A percentile compares a stretch with the other conserved stretches of the same genome.
Conservation (phyloP, 805 yeast genomes). For the Wickerhamiella nectarea region DNA sequence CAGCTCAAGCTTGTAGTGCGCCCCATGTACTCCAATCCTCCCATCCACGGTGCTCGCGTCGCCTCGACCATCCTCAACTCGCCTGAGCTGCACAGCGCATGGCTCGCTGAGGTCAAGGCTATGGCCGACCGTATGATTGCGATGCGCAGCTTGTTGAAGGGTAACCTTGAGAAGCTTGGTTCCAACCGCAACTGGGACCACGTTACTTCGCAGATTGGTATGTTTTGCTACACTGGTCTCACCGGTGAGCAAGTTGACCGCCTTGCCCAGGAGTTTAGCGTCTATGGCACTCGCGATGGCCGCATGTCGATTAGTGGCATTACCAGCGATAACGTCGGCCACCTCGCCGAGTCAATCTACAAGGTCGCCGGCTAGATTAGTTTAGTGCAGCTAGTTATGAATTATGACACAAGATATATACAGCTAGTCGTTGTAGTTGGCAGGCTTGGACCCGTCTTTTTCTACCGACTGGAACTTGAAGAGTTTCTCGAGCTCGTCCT, state of each 20-base stretch:
- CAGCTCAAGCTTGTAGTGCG: constrained; percentile 68
- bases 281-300: constrained; percentile 82
- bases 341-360: constrained; percentile 30
- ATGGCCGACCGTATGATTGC: constrained; percentile 74
- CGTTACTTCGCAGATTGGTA: constrained; percentile 80
- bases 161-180: constrained; percentile 41
- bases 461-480: neutral
- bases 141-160: constrained; percentile 63
- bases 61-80: constrained; percentile 62
- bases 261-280: constrained; percentile 57
- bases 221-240: constrained; percentile 93
- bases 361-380: constrained; percentile 18
- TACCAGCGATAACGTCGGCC: constrained; percentile 61
- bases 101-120: constrained; percentile 71
- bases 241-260: constrained; percentile 59
- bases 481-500: constrained; percentile 5
- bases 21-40: constrained; percentile 84
- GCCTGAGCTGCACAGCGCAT: constrained; percentile 54
- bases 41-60: constrained; percentile 88
- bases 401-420: no score
- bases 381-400: constrained; percentile 2
- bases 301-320: constrained; percentile 86
- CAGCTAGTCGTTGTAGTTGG: constrained; percentile 7
- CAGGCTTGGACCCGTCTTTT: constrained; percentile 8
- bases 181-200: constrained; percentile 94